Base-by-base conservation (phyloP, 441 rosid genomes). In the Syzygium syzygioides region DNA sequence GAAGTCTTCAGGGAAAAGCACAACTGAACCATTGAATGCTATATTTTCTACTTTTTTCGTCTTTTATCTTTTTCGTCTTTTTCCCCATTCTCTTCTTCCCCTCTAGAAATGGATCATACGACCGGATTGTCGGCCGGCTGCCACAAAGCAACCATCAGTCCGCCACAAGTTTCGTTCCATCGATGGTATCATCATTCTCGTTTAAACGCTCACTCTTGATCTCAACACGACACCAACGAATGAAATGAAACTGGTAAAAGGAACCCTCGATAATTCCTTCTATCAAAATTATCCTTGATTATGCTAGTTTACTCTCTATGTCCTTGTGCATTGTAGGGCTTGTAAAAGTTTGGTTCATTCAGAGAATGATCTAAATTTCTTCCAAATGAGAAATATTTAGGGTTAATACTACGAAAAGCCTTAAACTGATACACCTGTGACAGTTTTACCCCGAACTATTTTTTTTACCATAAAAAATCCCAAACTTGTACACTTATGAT, bases 71-170 rank as follows among this genome's bases (percentile, higher is more conserved):
- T 20, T 37, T 17, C 28, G 41, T 71, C 14, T 17, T 28, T 20
- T 71, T 0, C 50, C n/a, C 50, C 26, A 3, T 28, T 20, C 80
- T 71, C 17, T 25, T 20, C 28, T 37, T 37, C 9, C 15, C 50
- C 50, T 71, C 26, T 26, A 59, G 64, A 59, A 7, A 3, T 71
- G 48, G 80, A 71, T 9, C 80, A 71, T 3, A 37, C 28, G 14
- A 11, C 17, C 15, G 8, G 10, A 37, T 71, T 9, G 20, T 71
- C 0, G 52, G 9, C 52, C 50, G n/a, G 15, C 80, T 9, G 4
- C 48, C 48, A 0, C 79, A 18, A 19, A 32, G 34, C 48, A 10
- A 0, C 79, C 48, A 1, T 32, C 7, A 14, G 0, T 68, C 2
- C 7, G 45, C 45, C 7, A 10, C 25, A 18, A 68, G 25, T 4